Conservation (phyloP, 192 early-diverging fungal genomes). For the Backusella luteola region DNA sequence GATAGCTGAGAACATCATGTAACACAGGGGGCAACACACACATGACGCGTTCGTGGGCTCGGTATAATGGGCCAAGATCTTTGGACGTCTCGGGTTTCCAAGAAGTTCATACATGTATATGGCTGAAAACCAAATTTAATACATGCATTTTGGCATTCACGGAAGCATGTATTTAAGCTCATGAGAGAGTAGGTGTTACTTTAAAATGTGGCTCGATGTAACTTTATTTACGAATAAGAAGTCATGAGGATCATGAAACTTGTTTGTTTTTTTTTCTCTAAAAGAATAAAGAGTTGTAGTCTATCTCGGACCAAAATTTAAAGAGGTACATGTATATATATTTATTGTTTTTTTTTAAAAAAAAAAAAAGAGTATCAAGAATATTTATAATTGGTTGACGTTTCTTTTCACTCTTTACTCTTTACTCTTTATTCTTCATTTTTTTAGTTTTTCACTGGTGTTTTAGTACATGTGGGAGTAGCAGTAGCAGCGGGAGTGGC, state of each 20-base stretch:
- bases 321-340: neutral
- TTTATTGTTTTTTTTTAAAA: neutral
- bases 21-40: neutral
- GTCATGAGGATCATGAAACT: neutral
- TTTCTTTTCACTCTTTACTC: neutral
- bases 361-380: neutral
- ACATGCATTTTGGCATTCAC: neutral
- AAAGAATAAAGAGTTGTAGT: neutral
- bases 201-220: neutral
- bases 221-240: neutral
- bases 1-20: neutral
- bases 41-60: neutral
- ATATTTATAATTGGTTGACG: neutral
- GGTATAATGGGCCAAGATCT: neutral
- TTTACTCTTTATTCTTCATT: neutral
- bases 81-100: neutral
- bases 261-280: neutral
- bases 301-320: neutral
- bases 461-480: neutral
- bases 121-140: too few relatives aligned
- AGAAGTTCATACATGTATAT: neutral
- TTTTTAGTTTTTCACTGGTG: neutral
- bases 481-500: neutral
- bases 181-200: neutral
- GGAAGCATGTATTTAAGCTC: neutral